Percentiles rank a stretch among this genome's conserved stretches.
Conservation (phyloP, 2,329 filamentous ascomycete species). For the Volutella citrinella region DNA sequence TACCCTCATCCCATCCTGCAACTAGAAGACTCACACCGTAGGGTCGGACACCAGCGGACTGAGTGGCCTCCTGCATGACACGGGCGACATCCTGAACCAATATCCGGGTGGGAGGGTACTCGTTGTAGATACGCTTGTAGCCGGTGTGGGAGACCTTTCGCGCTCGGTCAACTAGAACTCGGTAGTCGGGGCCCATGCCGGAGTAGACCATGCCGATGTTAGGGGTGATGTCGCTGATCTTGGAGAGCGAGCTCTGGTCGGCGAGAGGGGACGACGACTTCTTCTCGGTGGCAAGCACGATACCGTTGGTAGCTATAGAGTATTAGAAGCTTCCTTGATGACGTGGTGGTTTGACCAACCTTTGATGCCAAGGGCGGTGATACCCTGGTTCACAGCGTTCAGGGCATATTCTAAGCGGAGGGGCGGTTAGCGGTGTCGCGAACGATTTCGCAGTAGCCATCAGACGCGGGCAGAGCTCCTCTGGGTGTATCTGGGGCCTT, state of each 20-base stretch:
- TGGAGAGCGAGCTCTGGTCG: conserved; percentile 90
- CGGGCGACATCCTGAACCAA: conserved; percentile 96
- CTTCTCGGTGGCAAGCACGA: conserved; percentile 98
- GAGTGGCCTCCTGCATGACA: conserved; percentile 98
- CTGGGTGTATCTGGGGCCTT: too few species aligned
- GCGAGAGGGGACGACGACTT: conserved; percentile 97
- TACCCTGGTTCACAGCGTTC: conserved; percentile 98
- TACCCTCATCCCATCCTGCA: conserved; percentile 96
- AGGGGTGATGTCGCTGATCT: conserved; percentile 96
- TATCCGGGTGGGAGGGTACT: conserved; percentile 99
- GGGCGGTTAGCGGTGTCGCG: conserved; percentile 14
- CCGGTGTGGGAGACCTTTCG: conserved; percentile 97
- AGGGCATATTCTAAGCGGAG: conserved; percentile 82
- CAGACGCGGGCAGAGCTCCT: neutral
- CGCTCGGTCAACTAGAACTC: conserved; percentile 94
- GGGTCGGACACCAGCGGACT: conserved; percentile 93
- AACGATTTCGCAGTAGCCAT: neutral
- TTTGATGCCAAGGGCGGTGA: conserved; percentile 98
- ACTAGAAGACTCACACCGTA: conserved; percentile 96
- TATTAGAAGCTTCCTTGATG: too few species aligned
- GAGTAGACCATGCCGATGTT: conserved; percentile 99
- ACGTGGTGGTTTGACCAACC: too few species aligned
- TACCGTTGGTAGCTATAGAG: conserved; percentile 98
- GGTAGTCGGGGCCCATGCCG: conserved; percentile 98
- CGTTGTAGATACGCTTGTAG: conserved; percentile 99